Evolutionary conservation across 2,329 filamentous ascomycete genomes (phyloP).

Genomic region (Fusarium lyarnte): DNA sequence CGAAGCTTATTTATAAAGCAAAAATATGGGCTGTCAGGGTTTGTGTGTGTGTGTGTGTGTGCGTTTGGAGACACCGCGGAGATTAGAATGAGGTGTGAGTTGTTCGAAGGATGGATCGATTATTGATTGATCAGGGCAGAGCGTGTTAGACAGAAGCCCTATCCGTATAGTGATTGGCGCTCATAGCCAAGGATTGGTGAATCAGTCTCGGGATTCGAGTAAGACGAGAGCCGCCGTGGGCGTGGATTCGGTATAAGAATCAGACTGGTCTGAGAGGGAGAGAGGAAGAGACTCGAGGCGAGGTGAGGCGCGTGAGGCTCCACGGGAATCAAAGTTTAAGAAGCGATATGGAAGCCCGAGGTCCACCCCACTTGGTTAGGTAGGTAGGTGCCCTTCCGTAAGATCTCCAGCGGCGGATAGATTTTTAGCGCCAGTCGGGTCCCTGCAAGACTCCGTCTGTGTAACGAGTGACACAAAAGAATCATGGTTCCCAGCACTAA

Average conservation of each 20-base stretch:
- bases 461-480: neutral
- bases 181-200: neutral
- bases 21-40: neutral
- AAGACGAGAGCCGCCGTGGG: neutral
- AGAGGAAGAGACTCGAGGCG: neutral
- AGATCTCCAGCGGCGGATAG: conserved; percentile 15
- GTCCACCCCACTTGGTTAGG: neutral
- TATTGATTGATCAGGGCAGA: conserved; percentile 21
- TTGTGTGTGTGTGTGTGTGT: neutral
- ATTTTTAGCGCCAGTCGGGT: conserved; percentile 19
- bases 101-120: neutral
- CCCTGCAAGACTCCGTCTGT: neutral
- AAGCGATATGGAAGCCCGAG: conserved; percentile 17
- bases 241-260: neutral
- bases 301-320: conserved; percentile 9
- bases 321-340: neutral
- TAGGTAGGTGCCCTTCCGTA: neutral
- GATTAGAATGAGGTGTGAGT: conserved; percentile 1
- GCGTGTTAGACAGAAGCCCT: conserved; percentile 17
- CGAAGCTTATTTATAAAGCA: neutral
- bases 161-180: neutral
- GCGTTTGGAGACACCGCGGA: neutral
- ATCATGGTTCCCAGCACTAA: neutral
- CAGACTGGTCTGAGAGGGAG: neutral
- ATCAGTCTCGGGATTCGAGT: neutral